Base-by-base conservation (phyloP, 75 land plant species). In the Adiantum capillusveneris region DNA sequence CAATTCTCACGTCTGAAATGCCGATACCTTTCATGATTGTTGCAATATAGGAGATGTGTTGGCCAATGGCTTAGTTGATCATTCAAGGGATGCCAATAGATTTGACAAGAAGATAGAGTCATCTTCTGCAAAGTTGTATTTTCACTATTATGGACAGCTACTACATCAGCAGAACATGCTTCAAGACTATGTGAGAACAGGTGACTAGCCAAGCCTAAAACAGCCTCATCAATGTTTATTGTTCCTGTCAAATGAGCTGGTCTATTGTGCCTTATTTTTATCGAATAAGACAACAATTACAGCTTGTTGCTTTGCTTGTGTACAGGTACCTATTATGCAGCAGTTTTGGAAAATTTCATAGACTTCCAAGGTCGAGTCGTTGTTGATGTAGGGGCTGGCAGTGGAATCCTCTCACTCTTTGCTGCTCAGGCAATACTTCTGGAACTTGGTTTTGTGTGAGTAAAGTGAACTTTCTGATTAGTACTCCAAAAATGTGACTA, bases 301-400 rank as follows among this genome's bases (percentile, higher is more conserved):
- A 20, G 16, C 11, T 31, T 31, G 26, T 56, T 44, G 22, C 60
- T 60, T 60, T 29, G 0, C 44, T 14, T 53, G 39, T 17, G n/a
- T 63, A 66, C 71, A 92, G 97, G 97, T 37, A 88, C 97, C 9
- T 92, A 92, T 64, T 85, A 85, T 70, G 84, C 98, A 17, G 98
- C 98, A 30, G 85, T 93, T 0, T 75, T 93, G 44, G 90, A 88
- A 58, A 93, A 88, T 39, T 87, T 79, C 63, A 65, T 46, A 21
- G 90, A 83, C 67, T 88, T 93, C 71, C 57, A 56, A 44, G 98
- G 79, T 5, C 84, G 88, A 57, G 78, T 93, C 51, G 98, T 93
- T 16, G 95, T 93, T 67, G 98, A 93, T 79, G 98, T 93, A 70
- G 98, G 98, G 55, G 98, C 98, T 76, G 98, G 98, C 36, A 92